These are phyloP conservation scores for Diplodia scrobiculata DNA, from an alignment of 2,329 filamentous ascomycete species.

Conservation along the genomic window DNA sequence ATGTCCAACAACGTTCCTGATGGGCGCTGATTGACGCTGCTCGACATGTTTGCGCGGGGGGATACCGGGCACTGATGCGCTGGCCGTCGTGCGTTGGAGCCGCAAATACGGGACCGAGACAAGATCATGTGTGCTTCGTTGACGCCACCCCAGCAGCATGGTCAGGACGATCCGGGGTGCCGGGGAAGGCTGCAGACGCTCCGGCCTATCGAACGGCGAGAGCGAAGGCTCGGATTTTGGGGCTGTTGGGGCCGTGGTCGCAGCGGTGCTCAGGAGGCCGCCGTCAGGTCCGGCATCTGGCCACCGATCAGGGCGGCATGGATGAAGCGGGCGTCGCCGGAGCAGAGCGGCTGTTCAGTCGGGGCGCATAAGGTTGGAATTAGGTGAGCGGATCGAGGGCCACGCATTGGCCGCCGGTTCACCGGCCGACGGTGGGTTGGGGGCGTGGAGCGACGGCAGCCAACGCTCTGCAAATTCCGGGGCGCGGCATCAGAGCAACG, in stretches of 20 bases:
- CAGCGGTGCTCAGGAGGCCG: neutral
- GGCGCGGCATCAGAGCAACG: slow-evolving; percentile 1
- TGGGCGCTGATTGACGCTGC: neutral
- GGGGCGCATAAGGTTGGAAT: neutral
- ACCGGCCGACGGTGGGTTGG: slow-evolving; percentile 21
- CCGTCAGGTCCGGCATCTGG: neutral
- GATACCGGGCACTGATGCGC: slow-evolving; percentile 16
- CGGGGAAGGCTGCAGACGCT: neutral
- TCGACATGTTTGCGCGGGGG: slow-evolving; percentile 23
- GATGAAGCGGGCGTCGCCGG: slow-evolving; percentile 3
- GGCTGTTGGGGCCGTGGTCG: neutral
- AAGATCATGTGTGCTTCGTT: slow-evolving; percentile 20
- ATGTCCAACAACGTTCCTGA: slow-evolving; percentile 4
- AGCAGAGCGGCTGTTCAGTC: neutral
- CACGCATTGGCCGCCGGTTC: slow-evolving; percentile 21
- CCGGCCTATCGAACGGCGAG: neutral
- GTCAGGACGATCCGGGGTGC: neutral
- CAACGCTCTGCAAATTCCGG: slow-evolving; percentile 21
- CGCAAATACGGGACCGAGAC: slow-evolving; percentile 22
- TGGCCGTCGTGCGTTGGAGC: slow-evolving; percentile 24
- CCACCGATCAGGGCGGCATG: neutral
- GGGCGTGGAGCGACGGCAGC: slow-evolving; percentile 21
- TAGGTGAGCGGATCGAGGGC: slow-evolving; percentile 16
- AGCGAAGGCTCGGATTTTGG: neutral
- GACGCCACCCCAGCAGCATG: slow-evolving; percentile 14